Evolutionary conservation across 1,284 basidiomycete genomes (phyloP).

Genomic region (Papiliotrema laurentii): DNA sequence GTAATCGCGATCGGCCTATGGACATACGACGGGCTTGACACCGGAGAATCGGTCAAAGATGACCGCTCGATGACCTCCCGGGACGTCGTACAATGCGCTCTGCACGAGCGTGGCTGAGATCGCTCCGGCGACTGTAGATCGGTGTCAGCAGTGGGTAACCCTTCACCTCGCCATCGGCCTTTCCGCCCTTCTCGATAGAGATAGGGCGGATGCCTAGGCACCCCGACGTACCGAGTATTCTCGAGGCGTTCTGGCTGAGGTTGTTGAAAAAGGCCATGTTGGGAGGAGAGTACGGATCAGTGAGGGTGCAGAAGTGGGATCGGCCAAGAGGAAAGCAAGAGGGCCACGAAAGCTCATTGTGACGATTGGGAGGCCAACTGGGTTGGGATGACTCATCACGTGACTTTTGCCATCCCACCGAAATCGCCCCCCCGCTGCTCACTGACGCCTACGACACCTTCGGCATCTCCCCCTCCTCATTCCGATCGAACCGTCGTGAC

Average conservation of each 20-base stretch:
- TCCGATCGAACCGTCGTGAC: too few species aligned
- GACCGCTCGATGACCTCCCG: constrained; percentile 86
- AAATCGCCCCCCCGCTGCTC: not conserved
- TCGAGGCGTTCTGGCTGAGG: constrained; percentile 4
- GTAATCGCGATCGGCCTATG: not conserved
- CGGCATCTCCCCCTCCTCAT: not conserved
- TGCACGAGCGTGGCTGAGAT: constrained; percentile 64
- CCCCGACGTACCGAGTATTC: constrained; percentile 2
- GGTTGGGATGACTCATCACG: too few species aligned
- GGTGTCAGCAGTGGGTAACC: not conserved
- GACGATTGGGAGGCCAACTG: too few species aligned
- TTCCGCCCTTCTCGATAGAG: constrained; percentile 1
- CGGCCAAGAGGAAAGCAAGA: too few species aligned
- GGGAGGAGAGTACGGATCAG: too few species aligned
- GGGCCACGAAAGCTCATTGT: too few species aligned
- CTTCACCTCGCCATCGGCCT: constrained; percentile 22
- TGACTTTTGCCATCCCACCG: not conserved
- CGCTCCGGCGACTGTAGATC: constrained; percentile 63
- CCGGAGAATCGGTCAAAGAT: constrained; percentile 98
- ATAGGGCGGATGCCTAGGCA: not conserved
- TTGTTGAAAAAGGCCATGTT: constrained; percentile 1
- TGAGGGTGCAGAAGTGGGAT: too few species aligned
- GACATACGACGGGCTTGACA: constrained; percentile 58
- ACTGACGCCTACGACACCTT: not conserved
- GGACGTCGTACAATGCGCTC: constrained; percentile 82